Conservation (phyloP, 148 eudicot genomes). For the Rhododendron kiyosumense region DNA sequence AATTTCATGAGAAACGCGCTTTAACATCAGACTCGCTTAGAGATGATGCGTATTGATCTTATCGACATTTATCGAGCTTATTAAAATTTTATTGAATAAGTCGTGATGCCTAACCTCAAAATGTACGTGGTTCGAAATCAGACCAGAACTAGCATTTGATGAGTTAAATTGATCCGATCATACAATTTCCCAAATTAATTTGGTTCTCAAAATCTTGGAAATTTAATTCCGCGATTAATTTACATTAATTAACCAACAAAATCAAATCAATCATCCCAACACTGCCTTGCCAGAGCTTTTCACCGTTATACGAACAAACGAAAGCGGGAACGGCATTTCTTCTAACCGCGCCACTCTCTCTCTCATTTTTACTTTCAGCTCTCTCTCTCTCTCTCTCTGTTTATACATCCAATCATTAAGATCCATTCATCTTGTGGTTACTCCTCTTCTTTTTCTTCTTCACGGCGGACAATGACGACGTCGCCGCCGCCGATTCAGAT, state of each 20-base stretch:
- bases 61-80: no score
- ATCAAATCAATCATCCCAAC: no score
- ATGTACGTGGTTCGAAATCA: not conserved
- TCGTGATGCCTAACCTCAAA: not conserved
- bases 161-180: not conserved
- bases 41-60: not conserved
- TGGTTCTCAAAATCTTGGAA: not conserved
- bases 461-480: constrained; percentile 2
- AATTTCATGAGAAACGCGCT: not conserved
- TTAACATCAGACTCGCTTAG: not conserved
- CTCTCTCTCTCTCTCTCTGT: no score
- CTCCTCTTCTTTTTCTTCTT: not conserved
- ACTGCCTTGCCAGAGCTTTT: no score
- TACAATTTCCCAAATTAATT: not conserved
- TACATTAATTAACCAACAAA: no score
- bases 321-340: not conserved
- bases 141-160: no score
- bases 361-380: not conserved
- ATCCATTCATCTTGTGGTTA: not conserved
- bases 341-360: not conserved
- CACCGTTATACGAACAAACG: not conserved
- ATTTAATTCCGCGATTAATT: no score
- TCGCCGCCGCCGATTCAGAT: constrained; percentile 6
- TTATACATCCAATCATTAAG: no score
- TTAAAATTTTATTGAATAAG: no score